phyloP scores from a whole-genome alignment of 2,329 filamentous ascomycete species.

The Xylaria arbuscula region DNA sequence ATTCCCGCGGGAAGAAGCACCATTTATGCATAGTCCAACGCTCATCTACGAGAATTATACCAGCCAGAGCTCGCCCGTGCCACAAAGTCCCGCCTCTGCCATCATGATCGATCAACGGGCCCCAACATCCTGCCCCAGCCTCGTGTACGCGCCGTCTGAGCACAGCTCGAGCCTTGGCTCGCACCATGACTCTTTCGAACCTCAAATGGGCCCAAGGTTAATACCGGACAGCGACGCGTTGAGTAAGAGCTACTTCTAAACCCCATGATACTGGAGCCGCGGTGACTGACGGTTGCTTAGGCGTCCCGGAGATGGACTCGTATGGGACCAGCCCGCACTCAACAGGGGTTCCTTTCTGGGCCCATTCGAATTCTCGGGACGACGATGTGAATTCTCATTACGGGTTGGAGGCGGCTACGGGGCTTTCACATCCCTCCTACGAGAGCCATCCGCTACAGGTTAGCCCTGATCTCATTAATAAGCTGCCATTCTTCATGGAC shows the following conservation, averaged over 20 bases:
- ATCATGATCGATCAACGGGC: constrained; percentile 68
- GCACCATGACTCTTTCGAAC: constrained; percentile 68
- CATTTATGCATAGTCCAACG: constrained; percentile 66
- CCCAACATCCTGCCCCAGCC: constrained; percentile 70
- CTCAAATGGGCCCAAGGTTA: constrained; percentile 64
- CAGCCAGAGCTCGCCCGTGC: constrained; percentile 63
- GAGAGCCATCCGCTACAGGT: constrained; percentile 62
- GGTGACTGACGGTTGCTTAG: constrained; percentile 53
- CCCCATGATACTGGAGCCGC: constrained; percentile 37
- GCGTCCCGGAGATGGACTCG: constrained; percentile 64
- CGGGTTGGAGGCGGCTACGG: constrained; percentile 56
- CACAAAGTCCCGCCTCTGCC: constrained; percentile 66
- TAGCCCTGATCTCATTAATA: constrained; percentile 74
- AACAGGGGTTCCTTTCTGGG: constrained; percentile 59
- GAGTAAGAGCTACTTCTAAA: constrained; percentile 59
- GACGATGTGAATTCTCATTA: constrained; percentile 57
- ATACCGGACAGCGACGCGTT: constrained; percentile 66
- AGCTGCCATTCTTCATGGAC: constrained; percentile 89
- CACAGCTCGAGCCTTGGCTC: constrained; percentile 70
- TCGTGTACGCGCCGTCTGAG: constrained; percentile 70
- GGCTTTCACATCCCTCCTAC: constrained; percentile 60
- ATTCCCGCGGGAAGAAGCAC: constrained; percentile 65
- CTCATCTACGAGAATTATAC: constrained; percentile 69
- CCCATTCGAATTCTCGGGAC: constrained; percentile 57
- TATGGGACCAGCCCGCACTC: constrained; percentile 64